These are phyloP conservation scores for Mycogone perniciosa DNA, from an alignment of 2,329 filamentous ascomycete genomes.

Conservation along the genomic window DNA sequence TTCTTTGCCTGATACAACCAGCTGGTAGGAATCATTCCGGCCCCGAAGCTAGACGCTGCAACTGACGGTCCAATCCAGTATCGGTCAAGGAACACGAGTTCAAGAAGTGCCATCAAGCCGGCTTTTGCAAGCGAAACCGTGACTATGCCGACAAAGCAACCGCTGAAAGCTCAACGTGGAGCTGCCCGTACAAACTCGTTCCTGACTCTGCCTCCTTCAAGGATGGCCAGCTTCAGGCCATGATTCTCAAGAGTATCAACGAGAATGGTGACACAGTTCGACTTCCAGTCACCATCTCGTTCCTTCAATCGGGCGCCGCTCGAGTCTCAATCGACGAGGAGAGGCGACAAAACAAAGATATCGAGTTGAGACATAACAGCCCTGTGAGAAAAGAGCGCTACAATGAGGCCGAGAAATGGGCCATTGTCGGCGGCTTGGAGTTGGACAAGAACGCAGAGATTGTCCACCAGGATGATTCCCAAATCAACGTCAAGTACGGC, in stretches of 20 bases:
- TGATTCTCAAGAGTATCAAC: slow-evolving; percentile 72
- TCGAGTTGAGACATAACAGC: slow-evolving; percentile 80
- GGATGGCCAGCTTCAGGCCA: slow-evolving; percentile 72
- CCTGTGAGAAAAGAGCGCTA: slow-evolving; percentile 85
- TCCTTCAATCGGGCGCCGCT: slow-evolving; percentile 82
- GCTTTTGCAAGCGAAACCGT: slow-evolving; percentile 95
- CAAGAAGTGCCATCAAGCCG: slow-evolving; percentile 92
- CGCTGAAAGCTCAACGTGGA: slow-evolving; percentile 60
- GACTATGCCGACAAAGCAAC: slow-evolving; percentile 75
- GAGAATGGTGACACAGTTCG: slow-evolving; percentile 59
- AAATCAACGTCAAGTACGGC: slow-evolving; percentile 75
- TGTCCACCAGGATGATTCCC: slow-evolving; percentile 56
- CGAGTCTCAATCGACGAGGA: slow-evolving; percentile 89
- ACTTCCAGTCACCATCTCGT: slow-evolving; percentile 78
- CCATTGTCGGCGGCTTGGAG: slow-evolving; percentile 73
- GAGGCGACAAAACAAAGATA: slow-evolving; percentile 79
- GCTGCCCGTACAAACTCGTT: slow-evolving; percentile 72
- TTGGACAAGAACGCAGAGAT: slow-evolving; percentile 66
- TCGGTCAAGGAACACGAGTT: slow-evolving; percentile 94
- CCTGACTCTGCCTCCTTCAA: slow-evolving; percentile 67
- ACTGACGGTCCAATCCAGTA: slow-evolving; percentile 41
- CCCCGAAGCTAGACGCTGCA: neutral
- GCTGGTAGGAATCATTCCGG: slow-evolving; percentile 46
- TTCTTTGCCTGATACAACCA: slow-evolving; percentile 57
- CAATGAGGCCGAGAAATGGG: slow-evolving; percentile 83